Base-by-base conservation (phyloP, 225 moss, liverwort and hornwort species). In the Marchantia polymorpha region DNA sequence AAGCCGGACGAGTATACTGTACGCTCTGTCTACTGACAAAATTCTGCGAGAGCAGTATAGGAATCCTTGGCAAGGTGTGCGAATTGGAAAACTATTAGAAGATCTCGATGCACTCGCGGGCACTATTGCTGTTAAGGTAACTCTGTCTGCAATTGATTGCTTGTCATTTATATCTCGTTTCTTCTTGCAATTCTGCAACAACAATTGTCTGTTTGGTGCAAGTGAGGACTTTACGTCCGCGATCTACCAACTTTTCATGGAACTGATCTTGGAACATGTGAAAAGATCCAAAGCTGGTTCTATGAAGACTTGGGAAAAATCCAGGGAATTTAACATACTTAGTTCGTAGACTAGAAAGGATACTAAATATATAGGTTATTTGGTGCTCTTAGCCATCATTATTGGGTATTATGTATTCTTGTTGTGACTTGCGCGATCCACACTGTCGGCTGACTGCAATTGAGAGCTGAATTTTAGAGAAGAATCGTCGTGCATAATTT, bases 81-180 rank as follows among this genome's bases (percentile, higher is more conserved):
- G 94, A 10, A 89, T 93, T 46, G 96, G 94, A 9, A 97, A 94
- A 88, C 89, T 97, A 25, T 64, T 97, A 74, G 94, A 97, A 83
- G 96, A 97, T 87, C 82, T 97, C 82, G 96, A 97, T 78, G 94
- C 96, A 14, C 85, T 97, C 46, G 96, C 96, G 0, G 96, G 94
- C 48, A 97, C 94, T 12, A 93, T 96, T 76, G 93, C 95, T 8
- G 91, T 96, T 78, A 96, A 93, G 95, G 95, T 93, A 78, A 54
- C 27, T 0, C 47, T 64, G 8, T 76, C n/a, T 63, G 66, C 66
- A 30, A 12, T 56, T 27, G 11, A n/a, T n/a, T n/a, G n/a, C n/a
- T n/a, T 5, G 12, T 31, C 8, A 8, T n/a, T n/a, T n/a, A n/a
- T n/a, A n/a, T n/a, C n/a, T n/a, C n/a, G n/a, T n/a, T n/a, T n/a